Conservation (phyloP, 1,284 basidiomycete genomes). For the Leucoagaricus sp. region DNA sequence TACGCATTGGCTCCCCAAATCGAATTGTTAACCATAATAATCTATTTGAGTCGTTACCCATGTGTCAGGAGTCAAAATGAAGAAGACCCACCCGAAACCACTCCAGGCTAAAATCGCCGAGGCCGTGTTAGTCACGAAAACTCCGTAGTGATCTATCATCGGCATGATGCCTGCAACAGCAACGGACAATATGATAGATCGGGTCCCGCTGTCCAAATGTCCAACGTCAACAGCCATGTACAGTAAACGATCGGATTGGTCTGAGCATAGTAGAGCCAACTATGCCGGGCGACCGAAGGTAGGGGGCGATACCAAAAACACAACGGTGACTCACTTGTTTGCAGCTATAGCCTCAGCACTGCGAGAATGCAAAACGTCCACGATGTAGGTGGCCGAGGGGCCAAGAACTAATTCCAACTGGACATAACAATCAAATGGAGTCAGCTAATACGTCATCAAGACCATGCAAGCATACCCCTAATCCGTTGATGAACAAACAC, state of each 20-base stretch:
- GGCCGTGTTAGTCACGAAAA: conserved; percentile 11
- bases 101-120: conserved; percentile 12
- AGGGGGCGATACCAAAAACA: not conserved
- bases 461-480: conserved; percentile 48
- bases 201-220: conserved; percentile 13
- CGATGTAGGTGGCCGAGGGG: conserved; percentile 37
- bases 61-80: not conserved
- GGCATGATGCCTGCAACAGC: conserved; percentile 16
- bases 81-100: conserved; percentile 18
- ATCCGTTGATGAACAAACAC: conserved; percentile 39
- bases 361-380: conserved; percentile 39
- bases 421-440: not conserved
- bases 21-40: conserved; percentile 36
- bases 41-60: conserved; percentile 20
- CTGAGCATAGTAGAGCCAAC: not conserved
- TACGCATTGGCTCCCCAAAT: conserved; percentile 38
- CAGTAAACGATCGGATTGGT: not conserved
- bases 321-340: conserved; percentile 30
- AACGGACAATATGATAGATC: conserved; percentile 13
- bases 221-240: conserved; percentile 21
- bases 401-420: conserved; percentile 31
- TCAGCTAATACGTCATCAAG: no score
- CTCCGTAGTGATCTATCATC: conserved; percentile 17
- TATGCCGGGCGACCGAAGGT: no score
- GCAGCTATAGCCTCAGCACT: conserved; percentile 41